Percentiles rank a stretch among this genome's conserved stretches.
Conservation (phyloP, 495 filamentous ascomycete species). For the Neurospora tetraspora region DNA sequence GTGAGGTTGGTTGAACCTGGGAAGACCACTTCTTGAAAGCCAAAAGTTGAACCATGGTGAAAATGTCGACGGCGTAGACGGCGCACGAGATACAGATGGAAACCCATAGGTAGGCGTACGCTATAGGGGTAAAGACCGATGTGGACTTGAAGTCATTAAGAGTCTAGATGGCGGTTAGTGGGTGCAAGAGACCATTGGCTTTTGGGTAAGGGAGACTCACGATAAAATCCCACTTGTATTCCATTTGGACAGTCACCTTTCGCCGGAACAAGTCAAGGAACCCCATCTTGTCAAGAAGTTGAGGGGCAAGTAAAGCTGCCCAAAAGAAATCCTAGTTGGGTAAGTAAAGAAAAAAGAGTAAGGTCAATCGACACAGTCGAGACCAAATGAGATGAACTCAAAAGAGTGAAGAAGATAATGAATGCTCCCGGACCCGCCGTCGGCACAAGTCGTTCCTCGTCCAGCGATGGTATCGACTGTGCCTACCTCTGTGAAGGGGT, state of each 20-base stretch:
- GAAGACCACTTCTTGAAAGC: conserved; percentile 65
- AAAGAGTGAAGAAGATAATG: conserved; percentile 9
- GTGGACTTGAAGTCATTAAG: conserved; percentile 79
- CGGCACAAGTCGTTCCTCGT: conserved; percentile 39
- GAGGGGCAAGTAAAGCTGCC: conserved; percentile 16
- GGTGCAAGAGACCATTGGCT: conserved; percentile 1
- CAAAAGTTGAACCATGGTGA: conserved; percentile 83
- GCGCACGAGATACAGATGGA: conserved; percentile 69
- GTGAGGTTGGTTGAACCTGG: conserved; percentile 27
- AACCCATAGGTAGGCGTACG: conserved; percentile 76
- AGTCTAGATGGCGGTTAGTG: conserved; percentile 43
- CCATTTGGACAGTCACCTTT: conserved; percentile 52
- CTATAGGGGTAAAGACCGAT: conserved; percentile 64
- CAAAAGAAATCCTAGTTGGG: conserved; percentile 18
- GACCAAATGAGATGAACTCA: not conserved
- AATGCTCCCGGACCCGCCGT: conserved; percentile 29
- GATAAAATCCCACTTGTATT: conserved; percentile 93
- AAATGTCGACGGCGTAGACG: conserved; percentile 83
- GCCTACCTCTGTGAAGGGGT: conserved; percentile 22
- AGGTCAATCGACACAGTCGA: conserved; percentile 4
- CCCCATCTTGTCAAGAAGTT: conserved; percentile 48
- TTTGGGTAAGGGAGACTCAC: conserved; percentile 39
- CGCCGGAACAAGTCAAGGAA: conserved; percentile 64
- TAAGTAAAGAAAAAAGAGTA: conserved; percentile 15
- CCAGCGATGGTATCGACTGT: conserved; percentile 46